Conservation (phyloP, 1,139 yeast species). For the Arxiozyma heterogenica region DNA sequence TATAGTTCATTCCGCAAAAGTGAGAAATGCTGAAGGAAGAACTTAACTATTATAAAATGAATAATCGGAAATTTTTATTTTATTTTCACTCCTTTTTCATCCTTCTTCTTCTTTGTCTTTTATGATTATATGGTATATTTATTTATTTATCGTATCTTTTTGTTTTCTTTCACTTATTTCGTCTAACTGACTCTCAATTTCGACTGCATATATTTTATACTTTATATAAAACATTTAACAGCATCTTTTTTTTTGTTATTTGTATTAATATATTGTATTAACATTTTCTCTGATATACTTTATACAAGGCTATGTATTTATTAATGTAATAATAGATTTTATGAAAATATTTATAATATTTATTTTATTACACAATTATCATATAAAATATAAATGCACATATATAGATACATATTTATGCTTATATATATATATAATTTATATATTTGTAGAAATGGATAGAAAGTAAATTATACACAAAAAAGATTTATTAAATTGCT, state of each 20-base stretch:
- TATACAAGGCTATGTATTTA: no score
- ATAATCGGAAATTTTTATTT: neutral
- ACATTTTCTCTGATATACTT: neutral
- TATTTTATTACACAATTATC: neutral
- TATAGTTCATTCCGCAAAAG: conserved; percentile 30
- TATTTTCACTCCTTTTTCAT: neutral
- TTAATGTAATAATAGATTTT: no score
- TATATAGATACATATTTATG: neutral
- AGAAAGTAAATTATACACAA: neutral
- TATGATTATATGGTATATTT: neutral
- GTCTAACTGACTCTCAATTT: no score
- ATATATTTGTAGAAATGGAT: neutral
- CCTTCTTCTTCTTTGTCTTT: neutral
- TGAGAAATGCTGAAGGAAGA: conserved; percentile 45
- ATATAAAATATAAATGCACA: neutral
- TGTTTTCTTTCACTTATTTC: no score
- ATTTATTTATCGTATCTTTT: no score
- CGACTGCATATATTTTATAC: no score
- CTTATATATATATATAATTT: neutral
- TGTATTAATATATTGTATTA: neutral
- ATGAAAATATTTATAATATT: neutral
- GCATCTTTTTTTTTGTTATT: neutral
- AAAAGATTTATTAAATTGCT: neutral
- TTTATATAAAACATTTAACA: no score
- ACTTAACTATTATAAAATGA: conserved; percentile 5